phyloP scores from a whole-genome alignment of 176 grass and related monocot genomes.

The Alloteropsis semialata region DNA sequence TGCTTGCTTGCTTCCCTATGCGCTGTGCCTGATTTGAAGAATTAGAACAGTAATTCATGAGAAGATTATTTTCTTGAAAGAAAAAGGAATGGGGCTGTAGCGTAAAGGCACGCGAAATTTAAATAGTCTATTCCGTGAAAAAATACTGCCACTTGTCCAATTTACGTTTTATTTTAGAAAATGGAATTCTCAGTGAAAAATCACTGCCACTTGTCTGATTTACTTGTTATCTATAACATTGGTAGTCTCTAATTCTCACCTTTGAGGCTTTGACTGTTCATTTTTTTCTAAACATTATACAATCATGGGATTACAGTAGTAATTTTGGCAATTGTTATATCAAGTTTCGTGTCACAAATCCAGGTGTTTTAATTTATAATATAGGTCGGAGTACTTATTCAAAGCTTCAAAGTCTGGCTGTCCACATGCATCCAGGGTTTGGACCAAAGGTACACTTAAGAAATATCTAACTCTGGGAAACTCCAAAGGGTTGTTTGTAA shows the following conservation, averaged over 20 bases:
- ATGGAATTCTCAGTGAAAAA: no score
- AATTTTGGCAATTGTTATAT: not conserved
- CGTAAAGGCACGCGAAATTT: not conserved
- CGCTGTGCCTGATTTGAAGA: slow-evolving; percentile 49
- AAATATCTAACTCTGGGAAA: not conserved
- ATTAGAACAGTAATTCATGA: slow-evolving; percentile 16
- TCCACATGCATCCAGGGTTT: not conserved
- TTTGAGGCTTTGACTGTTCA: not conserved
- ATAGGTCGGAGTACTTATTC: not conserved
- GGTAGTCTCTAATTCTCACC: not conserved
- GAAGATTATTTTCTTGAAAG: not conserved
- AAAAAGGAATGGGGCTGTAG: not conserved
- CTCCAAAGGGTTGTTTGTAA: not conserved
- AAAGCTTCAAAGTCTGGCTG: not conserved
- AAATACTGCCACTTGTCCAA: not conserved
- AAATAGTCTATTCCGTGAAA: not conserved
- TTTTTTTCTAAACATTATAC: not conserved
- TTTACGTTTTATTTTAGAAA: not conserved
- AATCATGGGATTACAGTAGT: not conserved
- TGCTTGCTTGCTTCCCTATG: slow-evolving; percentile 72
- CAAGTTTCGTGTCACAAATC: not conserved
- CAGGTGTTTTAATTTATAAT: not conserved
- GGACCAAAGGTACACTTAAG: not conserved
- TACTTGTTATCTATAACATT: not conserved
- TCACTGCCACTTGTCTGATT: not conserved